These are phyloP conservation scores for Trametes gibbosa DNA, from an alignment of 768 basidiomycete genomes.

Conservation along the genomic window DNA sequence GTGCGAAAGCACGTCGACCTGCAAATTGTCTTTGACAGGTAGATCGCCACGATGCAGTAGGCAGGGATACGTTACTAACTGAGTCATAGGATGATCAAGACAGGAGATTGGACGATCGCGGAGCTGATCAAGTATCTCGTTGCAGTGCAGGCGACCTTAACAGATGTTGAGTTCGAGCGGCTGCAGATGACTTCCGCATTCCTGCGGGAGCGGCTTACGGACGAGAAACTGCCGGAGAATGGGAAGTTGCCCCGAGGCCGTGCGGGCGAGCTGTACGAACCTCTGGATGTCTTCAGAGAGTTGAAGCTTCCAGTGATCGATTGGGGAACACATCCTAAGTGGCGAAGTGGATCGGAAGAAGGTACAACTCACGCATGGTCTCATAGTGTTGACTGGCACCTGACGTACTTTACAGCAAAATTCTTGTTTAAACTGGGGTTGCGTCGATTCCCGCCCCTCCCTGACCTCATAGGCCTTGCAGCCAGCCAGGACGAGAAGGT, in stretches of 20 bases:
- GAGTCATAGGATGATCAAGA: conserved; percentile 73
- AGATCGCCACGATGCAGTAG: conserved; percentile 6
- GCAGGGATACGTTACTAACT: background rate
- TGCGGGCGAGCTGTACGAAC: conserved; percentile 84
- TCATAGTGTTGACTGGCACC: background rate
- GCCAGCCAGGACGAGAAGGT: conserved; percentile 49
- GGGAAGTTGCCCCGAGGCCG: conserved; percentile 43
- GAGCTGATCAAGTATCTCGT: conserved; percentile 88
- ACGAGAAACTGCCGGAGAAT: conserved; percentile 18
- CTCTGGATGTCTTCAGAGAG: conserved; percentile 63
- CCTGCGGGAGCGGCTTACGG: conserved; percentile 45
- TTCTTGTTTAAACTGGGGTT: conserved; percentile 74
- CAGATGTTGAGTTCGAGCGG: conserved; percentile 53
- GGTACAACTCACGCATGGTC: conserved; percentile 42
- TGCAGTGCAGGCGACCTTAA: conserved; percentile 65
- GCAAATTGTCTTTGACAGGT: conserved; percentile 91
- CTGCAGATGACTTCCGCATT: conserved; percentile 73
- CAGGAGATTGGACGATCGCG: conserved; percentile 84
- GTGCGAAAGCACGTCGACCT: conserved; percentile 91
- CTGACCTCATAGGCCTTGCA: conserved; percentile 66
- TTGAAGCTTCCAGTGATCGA: conserved; percentile 81
- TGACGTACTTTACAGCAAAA: conserved; percentile 51
- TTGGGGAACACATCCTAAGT: conserved; percentile 79
- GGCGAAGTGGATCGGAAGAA: conserved; percentile 84
- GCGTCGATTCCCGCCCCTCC: conserved; percentile 63